Conservation (phyloP, 2,329 filamentous ascomycete species). For the Fusarium ambrosium region DNA sequence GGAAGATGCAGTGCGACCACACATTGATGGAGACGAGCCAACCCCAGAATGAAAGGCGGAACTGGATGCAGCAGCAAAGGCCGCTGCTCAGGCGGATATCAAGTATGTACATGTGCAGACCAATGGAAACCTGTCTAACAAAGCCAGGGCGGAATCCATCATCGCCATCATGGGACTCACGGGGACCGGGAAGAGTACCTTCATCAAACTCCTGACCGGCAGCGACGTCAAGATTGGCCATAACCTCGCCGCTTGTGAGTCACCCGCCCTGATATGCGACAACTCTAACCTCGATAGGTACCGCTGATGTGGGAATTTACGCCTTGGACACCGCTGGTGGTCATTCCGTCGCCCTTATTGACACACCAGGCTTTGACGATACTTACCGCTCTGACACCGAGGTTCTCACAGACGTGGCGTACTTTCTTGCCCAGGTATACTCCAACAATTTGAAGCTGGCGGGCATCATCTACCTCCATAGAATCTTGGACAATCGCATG, state of each 20-base stretch:
- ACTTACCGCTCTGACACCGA: not conserved
- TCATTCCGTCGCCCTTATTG: not conserved
- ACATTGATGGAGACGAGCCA: not conserved
- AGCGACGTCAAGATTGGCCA: not conserved
- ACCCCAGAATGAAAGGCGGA: not conserved
- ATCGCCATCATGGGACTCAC: not conserved
- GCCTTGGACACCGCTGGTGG: not conserved
- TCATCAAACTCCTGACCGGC: not conserved
- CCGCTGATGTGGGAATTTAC: not conserved
- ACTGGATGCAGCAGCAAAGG: not conserved
- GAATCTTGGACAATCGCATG: not conserved
- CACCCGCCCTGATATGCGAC: not conserved
- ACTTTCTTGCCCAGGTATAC: not conserved
- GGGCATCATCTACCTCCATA: not conserved
- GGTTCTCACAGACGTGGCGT: not conserved
- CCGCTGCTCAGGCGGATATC: not conserved
- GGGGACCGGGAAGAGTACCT: not conserved
- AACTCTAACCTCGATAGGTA: not conserved
- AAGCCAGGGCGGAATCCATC: not conserved
- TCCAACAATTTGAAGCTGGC: not conserved
- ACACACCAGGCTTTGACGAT: not conserved
- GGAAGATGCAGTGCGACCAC: not conserved
- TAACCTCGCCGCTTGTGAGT: not conserved
- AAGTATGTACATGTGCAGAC: not conserved
- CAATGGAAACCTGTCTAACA: not conserved